Conservation (phyloP, 148 eudicot species). For the Nepenthes gracilis region DNA sequence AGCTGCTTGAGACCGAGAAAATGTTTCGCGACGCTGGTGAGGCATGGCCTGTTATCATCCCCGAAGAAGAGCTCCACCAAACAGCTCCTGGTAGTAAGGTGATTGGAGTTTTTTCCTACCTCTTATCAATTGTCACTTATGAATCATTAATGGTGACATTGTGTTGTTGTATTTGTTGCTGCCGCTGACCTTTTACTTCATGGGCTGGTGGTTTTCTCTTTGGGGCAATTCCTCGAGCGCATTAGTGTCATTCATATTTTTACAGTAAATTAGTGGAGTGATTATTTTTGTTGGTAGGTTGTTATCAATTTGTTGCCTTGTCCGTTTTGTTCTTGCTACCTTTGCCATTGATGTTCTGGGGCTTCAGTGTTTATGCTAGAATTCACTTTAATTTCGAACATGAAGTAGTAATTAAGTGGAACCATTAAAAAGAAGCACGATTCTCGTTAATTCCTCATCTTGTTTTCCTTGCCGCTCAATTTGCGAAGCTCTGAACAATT, state of each 20-base stretch:
- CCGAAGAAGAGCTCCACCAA: constrained; percentile 41
- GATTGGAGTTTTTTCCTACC: neutral
- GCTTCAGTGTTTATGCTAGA: too few species aligned
- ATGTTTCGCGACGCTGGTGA: constrained; percentile 89
- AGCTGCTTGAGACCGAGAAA: constrained; percentile 66
- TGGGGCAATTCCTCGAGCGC: neutral
- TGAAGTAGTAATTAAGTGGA: neutral
- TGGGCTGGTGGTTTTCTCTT: too few species aligned
- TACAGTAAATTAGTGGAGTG: neutral
- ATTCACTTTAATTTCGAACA: neutral
- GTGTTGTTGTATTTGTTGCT: too few species aligned
- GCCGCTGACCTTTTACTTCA: too few species aligned
- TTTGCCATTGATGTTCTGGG: too few species aligned
- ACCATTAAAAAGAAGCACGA: too few species aligned
- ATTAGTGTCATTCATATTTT: neutral
- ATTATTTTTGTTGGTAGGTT: neutral
- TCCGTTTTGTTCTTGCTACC: too few species aligned
- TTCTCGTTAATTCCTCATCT: too few species aligned
- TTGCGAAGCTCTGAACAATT: too few species aligned
- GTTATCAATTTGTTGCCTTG: neutral
- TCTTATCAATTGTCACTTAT: neutral
- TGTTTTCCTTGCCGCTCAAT: too few species aligned
- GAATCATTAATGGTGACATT: too few species aligned
- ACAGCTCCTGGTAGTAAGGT: constrained; percentile 63
- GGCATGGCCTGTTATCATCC: constrained; percentile 70